Base-by-base conservation (phyloP, 2,329 filamentous ascomycete species). In the Alternaria dauci region DNA sequence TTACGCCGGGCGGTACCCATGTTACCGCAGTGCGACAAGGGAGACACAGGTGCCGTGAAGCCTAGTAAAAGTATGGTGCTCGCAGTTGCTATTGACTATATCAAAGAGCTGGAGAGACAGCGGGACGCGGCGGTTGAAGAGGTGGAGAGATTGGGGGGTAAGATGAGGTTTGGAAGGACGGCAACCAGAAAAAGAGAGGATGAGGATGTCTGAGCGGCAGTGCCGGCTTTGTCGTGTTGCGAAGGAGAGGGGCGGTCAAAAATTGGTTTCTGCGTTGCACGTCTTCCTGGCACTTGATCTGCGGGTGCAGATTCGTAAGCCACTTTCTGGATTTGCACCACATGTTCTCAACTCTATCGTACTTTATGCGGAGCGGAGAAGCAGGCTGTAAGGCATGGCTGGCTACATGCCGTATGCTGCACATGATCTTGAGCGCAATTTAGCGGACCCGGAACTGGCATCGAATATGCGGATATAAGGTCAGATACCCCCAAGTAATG, bases 1-100 rank as follows among this genome's bases (percentile, higher is more conserved):
- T 53, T 72, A 44, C 61, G 69, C n/a, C 56, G 57, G 20, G 69
- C 68, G 3, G 61, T 72, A 1, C 70, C 69, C 25, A 71, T 68
- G 32, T 44, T 72, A 8, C 67, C 68, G 6, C 68, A 66, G 26
- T 58, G 58, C 16, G 61, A 58, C 28, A 9, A 52, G 3, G 44
- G 59, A 5, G 62, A 63, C 28, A 58, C 52, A 5, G 63, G 65
- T 16, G 44, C 46, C 14, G 51, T 52, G 9, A 63, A 64, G 36
- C 61, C 62, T 7, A 66, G 58, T 16, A 66, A 66, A 46, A 59
- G 52, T 25, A 63, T 62, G 62, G 55, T 66, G 2, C 50, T 66
- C 23, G 62, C 63, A 11, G 59, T 56, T 8, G 63, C 63, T 20
- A 62, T 66, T 18, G 63, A 66, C 20, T 66, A 66, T 34, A 66